Base-by-base conservation (phyloP, 345 rosid genomes). In the Acer yangbiense region DNA sequence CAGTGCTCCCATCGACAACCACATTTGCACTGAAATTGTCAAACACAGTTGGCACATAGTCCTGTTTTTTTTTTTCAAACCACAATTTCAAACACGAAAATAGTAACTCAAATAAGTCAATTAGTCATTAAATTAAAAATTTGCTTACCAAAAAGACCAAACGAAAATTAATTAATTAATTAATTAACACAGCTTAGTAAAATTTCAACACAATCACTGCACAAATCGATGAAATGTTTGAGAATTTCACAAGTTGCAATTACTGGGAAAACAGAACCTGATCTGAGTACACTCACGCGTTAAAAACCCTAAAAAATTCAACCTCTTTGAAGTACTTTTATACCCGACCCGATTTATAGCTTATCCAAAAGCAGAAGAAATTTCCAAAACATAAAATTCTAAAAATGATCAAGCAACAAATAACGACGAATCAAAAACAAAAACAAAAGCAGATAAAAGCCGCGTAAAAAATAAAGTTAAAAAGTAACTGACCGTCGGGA, bases 11-110 rank as follows among this genome's bases (percentile, higher is more conserved):
- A 85, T 93, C 96, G 55, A 95, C 99, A 67, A 93, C 94, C 54
- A 95, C 98, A 88, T 95, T 93, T 72, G 98, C 98, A 81, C 98
- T 95, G 88, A 95, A 95, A 85, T 95, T 95, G 89, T 93, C 99
- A 69, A 95, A 93, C 69, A 93, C 99, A 39, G 99, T 93, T 9
- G 98, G 99, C 50, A 95, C 99, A 80, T 95, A 95, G 74, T 93
- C 98, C 98, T 94, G 93, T 83, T 76, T 20, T 58, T 76, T 20
- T 58, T 76, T 20, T 58, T 44, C 46, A 52, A 83, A 82, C 61
- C 75, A 80, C 71, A 82, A 35, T 18, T 21, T 18, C 64, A 60
- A 60, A 2, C n/a, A 16, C 58, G 20, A 54, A 54, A 16, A 14
- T 10, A 8, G 39, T 66, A 65, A 32, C 41, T 16, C 35, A 21